A percentile compares a stretch with the other conserved stretches of the same genome.
phyloP scores from a whole-genome alignment of 2,329 filamentous ascomycete genomes.

The Fusarium musae region DNA sequence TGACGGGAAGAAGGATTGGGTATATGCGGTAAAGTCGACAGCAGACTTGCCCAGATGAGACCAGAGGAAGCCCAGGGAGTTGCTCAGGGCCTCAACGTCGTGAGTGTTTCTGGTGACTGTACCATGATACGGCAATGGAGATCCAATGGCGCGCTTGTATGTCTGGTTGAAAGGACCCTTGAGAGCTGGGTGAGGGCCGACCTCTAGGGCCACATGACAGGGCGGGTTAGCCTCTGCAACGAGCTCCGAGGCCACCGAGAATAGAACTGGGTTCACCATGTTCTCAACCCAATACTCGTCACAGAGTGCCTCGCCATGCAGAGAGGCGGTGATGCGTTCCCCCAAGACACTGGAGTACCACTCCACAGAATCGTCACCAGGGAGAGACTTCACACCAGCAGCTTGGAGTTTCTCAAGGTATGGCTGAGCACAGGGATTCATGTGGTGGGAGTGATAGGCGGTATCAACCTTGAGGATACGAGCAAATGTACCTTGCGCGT shows the following conservation, averaged over 20 bases:
- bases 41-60: background rate
- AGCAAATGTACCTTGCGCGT: constrained; percentile 27
- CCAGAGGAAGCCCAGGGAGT: constrained; percentile 34
- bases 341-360: constrained; percentile 36
- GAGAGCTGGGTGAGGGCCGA: constrained; percentile 61
- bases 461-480: constrained; percentile 55
- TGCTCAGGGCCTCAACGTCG: constrained; percentile 26
- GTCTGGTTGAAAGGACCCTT: constrained; percentile 60
- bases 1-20: background rate
- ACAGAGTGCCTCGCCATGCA: background rate
- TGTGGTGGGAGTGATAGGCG: constrained; percentile 63
- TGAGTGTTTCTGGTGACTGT: constrained; percentile 28
- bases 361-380: background rate
- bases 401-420: constrained; percentile 18
- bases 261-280: constrained; percentile 40
- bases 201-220: constrained; percentile 46
- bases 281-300: constrained; percentile 43
- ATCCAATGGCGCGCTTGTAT: background rate
- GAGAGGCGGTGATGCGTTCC: background rate
- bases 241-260: constrained; percentile 28
- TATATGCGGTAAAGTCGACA: background rate
- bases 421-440: constrained; percentile 44
- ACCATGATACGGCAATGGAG: constrained; percentile 11
- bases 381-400: background rate
- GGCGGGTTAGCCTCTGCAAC: background rate